These are phyloP conservation scores for Scheffersomyces ergatensis DNA, from an alignment of 805 yeast genomes.

Conservation along the genomic window DNA sequence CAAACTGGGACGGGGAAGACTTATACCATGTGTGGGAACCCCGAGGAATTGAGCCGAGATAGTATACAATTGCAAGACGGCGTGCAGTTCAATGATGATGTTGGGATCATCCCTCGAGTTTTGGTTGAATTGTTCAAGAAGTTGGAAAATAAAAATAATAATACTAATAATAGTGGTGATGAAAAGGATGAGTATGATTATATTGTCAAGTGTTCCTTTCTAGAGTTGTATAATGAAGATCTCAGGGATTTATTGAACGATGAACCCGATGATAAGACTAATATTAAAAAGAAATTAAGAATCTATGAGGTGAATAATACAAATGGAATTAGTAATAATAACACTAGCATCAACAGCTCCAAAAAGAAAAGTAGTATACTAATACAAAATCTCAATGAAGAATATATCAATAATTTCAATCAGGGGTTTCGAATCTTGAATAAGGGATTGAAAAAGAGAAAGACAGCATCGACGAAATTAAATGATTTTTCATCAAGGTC, in stretches of 20 bases:
- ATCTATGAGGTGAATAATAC: constrained; percentile 34
- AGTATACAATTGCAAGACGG: neutral
- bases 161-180: constrained; percentile 16
- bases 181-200: constrained; percentile 43
- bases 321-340: neutral
- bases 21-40: constrained; percentile 59
- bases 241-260: constrained; percentile 65
- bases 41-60: neutral
- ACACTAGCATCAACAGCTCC: no score
- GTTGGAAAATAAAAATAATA: constrained; percentile 15
- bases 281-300: constrained; percentile 18
- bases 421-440: constrained; percentile 57
- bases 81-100: constrained; percentile 17
- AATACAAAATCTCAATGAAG: constrained; percentile 66
- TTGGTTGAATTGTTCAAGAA: constrained; percentile 49
- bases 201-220: constrained; percentile 72
- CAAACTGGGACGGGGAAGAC: constrained; percentile 93
- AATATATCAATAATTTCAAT: constrained; percentile 49
- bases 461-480: constrained; percentile 71
- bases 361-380: constrained; percentile 26
- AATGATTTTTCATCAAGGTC: constrained; percentile 74
- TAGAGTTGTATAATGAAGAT: constrained; percentile 87
- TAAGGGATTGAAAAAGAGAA: constrained; percentile 57
- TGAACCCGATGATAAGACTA: constrained; percentile 26
- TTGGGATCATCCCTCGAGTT: constrained; percentile 62